Conservation (phyloP, 2,329 filamentous ascomycete species). For the Passalora sequoiae region DNA sequence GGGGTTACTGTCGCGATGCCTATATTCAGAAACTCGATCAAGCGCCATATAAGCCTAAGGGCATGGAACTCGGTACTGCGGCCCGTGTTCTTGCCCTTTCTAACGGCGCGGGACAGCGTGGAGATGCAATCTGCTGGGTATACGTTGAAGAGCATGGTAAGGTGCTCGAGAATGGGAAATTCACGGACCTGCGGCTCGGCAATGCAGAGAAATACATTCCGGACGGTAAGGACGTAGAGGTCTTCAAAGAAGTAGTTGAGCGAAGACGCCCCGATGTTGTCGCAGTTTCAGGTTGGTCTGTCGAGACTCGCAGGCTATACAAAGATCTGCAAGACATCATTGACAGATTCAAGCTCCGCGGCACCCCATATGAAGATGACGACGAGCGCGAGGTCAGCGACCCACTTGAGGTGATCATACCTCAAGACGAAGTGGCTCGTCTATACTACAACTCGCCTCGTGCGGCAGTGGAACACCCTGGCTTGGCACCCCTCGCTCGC, state of each 20-base stretch:
- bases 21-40: slow-evolving; percentile 89
- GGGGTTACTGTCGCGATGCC: slow-evolving; percentile 80
- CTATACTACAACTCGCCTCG: slow-evolving; percentile 88
- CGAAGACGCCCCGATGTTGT: slow-evolving; percentile 84
- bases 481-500: slow-evolving; percentile 68
- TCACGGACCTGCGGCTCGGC: slow-evolving; percentile 66
- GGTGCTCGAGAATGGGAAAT: slow-evolving; percentile 82
- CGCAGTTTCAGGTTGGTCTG: slow-evolving; percentile 80
- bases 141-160: slow-evolving; percentile 91
- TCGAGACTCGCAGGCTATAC: slow-evolving; percentile 78
- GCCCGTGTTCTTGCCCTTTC: slow-evolving; percentile 83
- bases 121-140: slow-evolving; percentile 81
- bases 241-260: slow-evolving; percentile 73
- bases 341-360: slow-evolving; percentile 68
- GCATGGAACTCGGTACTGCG: slow-evolving; percentile 79
- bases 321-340: slow-evolving; percentile 76
- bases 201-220: slow-evolving; percentile 62
- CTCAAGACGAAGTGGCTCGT: slow-evolving; percentile 96
- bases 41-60: slow-evolving; percentile 91
- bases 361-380: slow-evolving; percentile 81
- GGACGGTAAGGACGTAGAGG: slow-evolving; percentile 59
- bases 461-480: slow-evolving; percentile 73
- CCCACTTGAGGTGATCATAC: slow-evolving; percentile 78
- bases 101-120: slow-evolving; percentile 74
- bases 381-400: slow-evolving; percentile 75